Evolutionary conservation across 139 green algal genomes (phyloP).

Genomic region (Pleodorina starrii): DNA sequence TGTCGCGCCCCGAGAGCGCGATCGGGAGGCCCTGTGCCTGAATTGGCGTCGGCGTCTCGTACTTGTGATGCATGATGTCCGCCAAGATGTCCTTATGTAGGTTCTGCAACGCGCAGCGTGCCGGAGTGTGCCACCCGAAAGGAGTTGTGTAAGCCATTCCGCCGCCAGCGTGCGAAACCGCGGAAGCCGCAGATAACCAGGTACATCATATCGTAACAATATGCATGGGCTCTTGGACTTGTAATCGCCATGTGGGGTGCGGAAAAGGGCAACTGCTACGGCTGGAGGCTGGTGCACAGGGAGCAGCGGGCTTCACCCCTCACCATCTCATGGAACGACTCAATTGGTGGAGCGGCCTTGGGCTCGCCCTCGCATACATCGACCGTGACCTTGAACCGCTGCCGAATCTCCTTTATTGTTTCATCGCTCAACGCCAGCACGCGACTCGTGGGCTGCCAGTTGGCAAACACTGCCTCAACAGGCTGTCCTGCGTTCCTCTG

Average conservation of each 20-base stretch:
- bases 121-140: no score
- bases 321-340: constrained; percentile 88
- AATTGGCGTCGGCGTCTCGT: constrained; percentile 92
- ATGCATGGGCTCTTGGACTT: no score
- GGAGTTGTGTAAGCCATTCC: no score
- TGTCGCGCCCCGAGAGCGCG: constrained; percentile 83
- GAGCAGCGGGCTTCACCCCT: neutral
- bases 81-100: constrained; percentile 84
- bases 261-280: neutral
- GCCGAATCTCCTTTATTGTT: constrained; percentile 78
- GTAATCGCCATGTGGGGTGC: no score
- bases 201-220: no score
- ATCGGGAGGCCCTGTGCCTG: constrained; percentile 92
- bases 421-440: constrained; percentile 74
- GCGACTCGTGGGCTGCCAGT: constrained; percentile 71
- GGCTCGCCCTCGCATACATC: constrained; percentile 65
- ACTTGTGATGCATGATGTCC: constrained; percentile 87
- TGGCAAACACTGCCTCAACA: constrained; percentile 51
- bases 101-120: constrained; percentile 63
- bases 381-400: constrained; percentile 80
- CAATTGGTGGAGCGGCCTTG: constrained; percentile 67
- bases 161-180: no score
- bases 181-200: no score
- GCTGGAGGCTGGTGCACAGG: neutral
- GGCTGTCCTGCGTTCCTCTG: neutral